Evolutionary conservation across 495 filamentous ascomycete species (phyloP), one percentile per base, ranked within the genome.

Genomic region (Penicillium cosmopolitanum): DNA sequence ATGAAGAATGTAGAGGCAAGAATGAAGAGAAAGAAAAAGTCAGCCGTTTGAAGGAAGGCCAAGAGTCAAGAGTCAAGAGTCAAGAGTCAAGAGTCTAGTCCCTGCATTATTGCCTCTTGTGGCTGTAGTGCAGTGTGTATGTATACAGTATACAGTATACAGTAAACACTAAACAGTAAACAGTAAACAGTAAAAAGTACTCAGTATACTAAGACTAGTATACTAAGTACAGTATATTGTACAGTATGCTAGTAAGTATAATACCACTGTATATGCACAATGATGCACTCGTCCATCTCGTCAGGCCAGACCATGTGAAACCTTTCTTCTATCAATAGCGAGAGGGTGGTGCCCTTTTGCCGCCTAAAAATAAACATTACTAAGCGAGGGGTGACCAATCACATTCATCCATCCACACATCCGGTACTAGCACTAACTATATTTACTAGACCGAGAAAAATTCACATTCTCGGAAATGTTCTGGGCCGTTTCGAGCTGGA

Each of bases 281-380:
- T 44, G 40, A 44, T 44, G 19, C 19, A 21, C 2, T 2, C 1
- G 19, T 21, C 33, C 11, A 5, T n/a, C 36, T 13, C 43, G 53
- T 21, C 36, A 38, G 19, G 23, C 36, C 36, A 23, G 21, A 16
- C 46, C 46, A 61, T 57, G 65, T 70, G 67, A 70, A 65, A 70
- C 67, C 55, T 36, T 28, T 51, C 57, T 65, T 43, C 67, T 70
- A 70, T 62, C 47, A 60, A 65, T 69, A 67, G 64, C 51, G 19
- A 15, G 34, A 4, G n/a, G n/a, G 31, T 44, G 5, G 42, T 28
- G 38, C 33, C 16, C 51, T 64, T 64, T 13, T 13, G 36, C 50
- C 18, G 47, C 35, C 64, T 68, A 68, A 61, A 68, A 68, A 68
- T 66, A 68, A 68, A 58, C 51, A 56, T 28, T 23, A 48, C 46